Conservation (phyloP, 768 basidiomycete species). For the Sutorius australiensis region DNA sequence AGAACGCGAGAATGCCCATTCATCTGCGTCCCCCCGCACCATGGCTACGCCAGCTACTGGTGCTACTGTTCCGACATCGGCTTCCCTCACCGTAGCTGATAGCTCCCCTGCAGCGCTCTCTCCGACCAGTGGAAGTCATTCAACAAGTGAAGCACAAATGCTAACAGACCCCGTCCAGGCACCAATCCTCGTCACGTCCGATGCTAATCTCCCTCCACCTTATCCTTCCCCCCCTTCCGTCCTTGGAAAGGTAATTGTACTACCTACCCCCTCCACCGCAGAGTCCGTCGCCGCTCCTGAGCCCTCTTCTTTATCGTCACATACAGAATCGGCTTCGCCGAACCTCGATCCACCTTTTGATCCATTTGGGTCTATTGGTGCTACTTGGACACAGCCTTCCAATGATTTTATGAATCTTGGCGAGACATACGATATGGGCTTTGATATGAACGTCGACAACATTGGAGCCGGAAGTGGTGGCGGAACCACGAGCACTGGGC, state of each 20-base stretch:
- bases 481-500: conserved; percentile 21
- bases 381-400: conserved; percentile 37
- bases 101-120: conserved; percentile 17
- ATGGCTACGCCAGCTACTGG: conserved; percentile 22
- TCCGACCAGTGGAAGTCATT: conserved; percentile 7
- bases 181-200: conserved; percentile 11
- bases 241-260: conserved; percentile 21
- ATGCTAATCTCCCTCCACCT: conserved; percentile 24
- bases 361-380: conserved; percentile 40
- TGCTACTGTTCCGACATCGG: conserved; percentile 7
- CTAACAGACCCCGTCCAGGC: conserved; percentile 12
- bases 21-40: conserved; percentile 27
- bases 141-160: conserved; percentile 19
- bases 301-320: conserved; percentile 2
- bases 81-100: conserved; percentile 6
- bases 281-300: conserved; percentile 27
- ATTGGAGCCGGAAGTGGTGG: conserved; percentile 30
- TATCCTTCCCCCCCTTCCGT: conserved; percentile 63
- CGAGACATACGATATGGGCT: conserved; percentile 43
- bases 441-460: conserved; percentile 42
- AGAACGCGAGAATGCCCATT: conserved; percentile 51
- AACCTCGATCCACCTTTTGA: conserved; percentile 36
- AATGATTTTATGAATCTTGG: conserved; percentile 37
- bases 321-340: conserved; percentile 17
- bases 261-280: neutral